Conservation (phyloP, 2,329 filamentous ascomycete species). For the Proliferodiscus dingleyae region DNA sequence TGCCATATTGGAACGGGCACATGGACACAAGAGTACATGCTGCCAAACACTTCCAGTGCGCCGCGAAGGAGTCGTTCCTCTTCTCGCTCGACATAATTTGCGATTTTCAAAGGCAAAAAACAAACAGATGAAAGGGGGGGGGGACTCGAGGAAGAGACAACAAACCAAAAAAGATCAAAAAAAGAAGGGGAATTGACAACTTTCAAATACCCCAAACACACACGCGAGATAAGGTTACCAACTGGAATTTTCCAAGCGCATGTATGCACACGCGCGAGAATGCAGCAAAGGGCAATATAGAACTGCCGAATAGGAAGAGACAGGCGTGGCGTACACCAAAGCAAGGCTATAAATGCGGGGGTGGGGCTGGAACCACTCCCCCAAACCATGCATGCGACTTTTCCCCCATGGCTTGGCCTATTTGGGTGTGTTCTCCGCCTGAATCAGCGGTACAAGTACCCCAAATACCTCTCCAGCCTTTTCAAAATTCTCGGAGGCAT, state of each 20-base stretch:
- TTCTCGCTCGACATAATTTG: background rate
- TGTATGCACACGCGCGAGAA: background rate
- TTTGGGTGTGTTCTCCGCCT: too few relatives aligned
- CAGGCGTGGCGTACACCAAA: background rate
- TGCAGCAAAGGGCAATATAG: background rate
- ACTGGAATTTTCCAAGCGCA: too few relatives aligned
- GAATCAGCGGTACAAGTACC: too few relatives aligned
- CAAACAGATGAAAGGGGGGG: too few relatives aligned
- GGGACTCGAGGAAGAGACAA: background rate
- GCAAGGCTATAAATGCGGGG: background rate
- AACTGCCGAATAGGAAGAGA: background rate
- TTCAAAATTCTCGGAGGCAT: too few relatives aligned
- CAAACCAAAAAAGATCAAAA: background rate
- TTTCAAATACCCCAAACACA: background rate
- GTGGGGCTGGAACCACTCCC: background rate
- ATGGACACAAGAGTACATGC: conserved; percentile 19
- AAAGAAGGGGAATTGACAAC: background rate
- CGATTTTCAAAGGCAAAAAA: too few relatives aligned
- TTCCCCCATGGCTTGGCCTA: too few relatives aligned
- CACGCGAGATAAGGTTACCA: background rate
- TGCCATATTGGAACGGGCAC: conserved; percentile 22
- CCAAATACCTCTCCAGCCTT: too few relatives aligned
- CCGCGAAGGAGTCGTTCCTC: background rate
- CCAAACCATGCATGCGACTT: background rate
- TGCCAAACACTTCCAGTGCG: conserved; percentile 18